phyloP scores from a whole-genome alignment of 768 basidiomycete species.

The Suillus paluster region DNA sequence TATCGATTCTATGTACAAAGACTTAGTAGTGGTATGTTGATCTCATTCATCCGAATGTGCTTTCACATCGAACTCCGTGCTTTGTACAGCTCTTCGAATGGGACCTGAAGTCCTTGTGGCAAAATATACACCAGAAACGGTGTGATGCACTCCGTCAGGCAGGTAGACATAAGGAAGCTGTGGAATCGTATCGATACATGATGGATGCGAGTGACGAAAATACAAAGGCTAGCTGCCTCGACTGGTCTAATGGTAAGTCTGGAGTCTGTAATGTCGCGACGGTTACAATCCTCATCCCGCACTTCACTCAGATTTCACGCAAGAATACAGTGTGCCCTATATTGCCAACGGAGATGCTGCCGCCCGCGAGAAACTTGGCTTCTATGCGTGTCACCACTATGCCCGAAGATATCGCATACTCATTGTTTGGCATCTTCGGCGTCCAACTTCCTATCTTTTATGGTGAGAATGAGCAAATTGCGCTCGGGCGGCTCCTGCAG shows the following conservation, averaged over 20 bases:
- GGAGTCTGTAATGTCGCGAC: too few species aligned
- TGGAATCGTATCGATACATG: not conserved
- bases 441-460: too few species aligned
- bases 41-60: not conserved
- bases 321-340: not conserved
- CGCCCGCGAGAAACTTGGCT: too few species aligned
- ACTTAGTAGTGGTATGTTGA: not conserved
- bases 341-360: not conserved
- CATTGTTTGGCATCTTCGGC: too few species aligned
- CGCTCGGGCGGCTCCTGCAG: too few species aligned
- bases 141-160: not conserved
- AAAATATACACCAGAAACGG: not conserved
- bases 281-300: not conserved
- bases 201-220: not conserved
- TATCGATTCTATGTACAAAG: not conserved
- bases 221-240: not conserved
- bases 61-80: not conserved
- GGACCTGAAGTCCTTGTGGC: not conserved
- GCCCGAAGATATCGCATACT: too few species aligned
- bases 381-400: too few species aligned
- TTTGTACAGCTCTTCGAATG: not conserved
- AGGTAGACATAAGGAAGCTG: not conserved
- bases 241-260: not conserved
- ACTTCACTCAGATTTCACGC: not conserved
- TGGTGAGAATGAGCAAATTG: too few species aligned